Conservation (phyloP, 768 basidiomycete genomes). For the Leccinum broughii region DNA sequence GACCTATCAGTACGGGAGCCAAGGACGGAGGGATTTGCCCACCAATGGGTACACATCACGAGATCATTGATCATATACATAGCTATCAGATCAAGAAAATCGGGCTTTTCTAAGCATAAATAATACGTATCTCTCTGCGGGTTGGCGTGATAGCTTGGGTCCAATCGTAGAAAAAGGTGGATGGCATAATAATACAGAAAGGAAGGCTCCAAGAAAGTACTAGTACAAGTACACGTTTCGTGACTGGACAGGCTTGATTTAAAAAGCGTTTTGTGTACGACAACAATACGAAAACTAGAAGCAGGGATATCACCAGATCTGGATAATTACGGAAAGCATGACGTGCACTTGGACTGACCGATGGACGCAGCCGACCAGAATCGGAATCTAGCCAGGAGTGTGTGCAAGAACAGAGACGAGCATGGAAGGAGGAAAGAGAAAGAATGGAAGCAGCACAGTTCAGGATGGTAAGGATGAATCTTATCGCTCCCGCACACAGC, state of each 20-base stretch:
- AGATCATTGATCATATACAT: slow-evolving; percentile 23
- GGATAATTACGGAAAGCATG: slow-evolving; percentile 21
- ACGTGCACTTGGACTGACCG: slow-evolving; percentile 6
- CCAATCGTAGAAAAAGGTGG: slow-evolving; percentile 15
- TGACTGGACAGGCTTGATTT: slow-evolving; percentile 7
- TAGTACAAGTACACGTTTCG: slow-evolving; percentile 26
- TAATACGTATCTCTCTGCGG: slow-evolving; percentile 10
- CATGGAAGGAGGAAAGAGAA: slow-evolving; percentile 8
- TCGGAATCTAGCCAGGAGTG: slow-evolving; percentile 21
- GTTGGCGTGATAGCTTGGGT: slow-evolving; percentile 10
- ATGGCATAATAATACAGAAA: slow-evolving; percentile 31
- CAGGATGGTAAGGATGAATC: neutral
- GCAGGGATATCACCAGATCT: slow-evolving; percentile 17
- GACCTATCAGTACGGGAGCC: slow-evolving; percentile 6
- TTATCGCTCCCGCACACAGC: slow-evolving; percentile 15
- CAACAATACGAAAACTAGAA: slow-evolving; percentile 22
- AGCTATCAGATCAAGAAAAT: slow-evolving; percentile 24
- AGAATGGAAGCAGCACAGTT: slow-evolving; percentile 13
- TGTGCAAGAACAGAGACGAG: slow-evolving; percentile 24
- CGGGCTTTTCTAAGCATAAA: slow-evolving; percentile 23
- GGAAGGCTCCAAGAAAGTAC: slow-evolving; percentile 28
- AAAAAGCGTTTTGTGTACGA: slow-evolving; percentile 24
- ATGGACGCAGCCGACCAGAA: slow-evolving; percentile 12
- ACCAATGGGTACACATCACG: slow-evolving; percentile 12
- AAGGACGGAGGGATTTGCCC: slow-evolving; percentile 19